Evolutionary conservation across 1,284 basidiomycete genomes (phyloP), one percentile per base, ranked within the genome.

Genomic region (Xerocomus minutiporus): DNA sequence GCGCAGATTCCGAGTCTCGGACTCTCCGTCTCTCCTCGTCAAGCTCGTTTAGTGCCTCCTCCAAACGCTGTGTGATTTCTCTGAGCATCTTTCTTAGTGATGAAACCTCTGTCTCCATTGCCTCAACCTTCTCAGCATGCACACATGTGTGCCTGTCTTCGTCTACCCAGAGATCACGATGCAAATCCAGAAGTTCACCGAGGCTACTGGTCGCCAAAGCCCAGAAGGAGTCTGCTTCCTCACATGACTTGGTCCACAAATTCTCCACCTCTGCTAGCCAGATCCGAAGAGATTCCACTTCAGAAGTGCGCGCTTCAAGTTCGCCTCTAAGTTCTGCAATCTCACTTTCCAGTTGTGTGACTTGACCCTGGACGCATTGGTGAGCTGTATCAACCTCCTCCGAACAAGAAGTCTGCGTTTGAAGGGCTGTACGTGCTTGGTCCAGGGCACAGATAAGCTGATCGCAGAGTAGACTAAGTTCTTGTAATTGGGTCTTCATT

Each of bases 361-460:
- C 81, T 63, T 87, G 82, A 46, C 84, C 81, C 38, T 81, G 80
- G 7, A 86, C 79, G 39, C 81, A 82, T 55, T 83, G 75, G 70
- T 91, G 86, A 61, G 91, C 79, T 8, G 75, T 66, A 63, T 97
- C 91, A 38, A 94, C 78, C 69, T 98, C 94, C 17, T 83, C 80
- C 1, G 88, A 80, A n/a, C 93, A 84, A 4, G 79, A 73, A 4
- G 87, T 84, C 8, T 93, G 84, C 0, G 91, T 82, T 41, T 82
- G 76, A 48, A 99, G 75, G 1, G 93, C 92, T 12, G 75, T 73
- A 49, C 90, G 87, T 5, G 92, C 83, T 71, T 97, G 91, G 48
- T 93, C 91, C 50, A 99, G 77, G 1, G 93, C 84, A 25, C 84
- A 82, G 28, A 96, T 73, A 68, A 97, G 93, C 61, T 93, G 86